Percentiles rank a stretch among this genome's conserved stretches.
These are phyloP conservation scores for Fusarium abutilonis DNA, from an alignment of 2,329 filamentous ascomycete species.

Conservation along the genomic window DNA sequence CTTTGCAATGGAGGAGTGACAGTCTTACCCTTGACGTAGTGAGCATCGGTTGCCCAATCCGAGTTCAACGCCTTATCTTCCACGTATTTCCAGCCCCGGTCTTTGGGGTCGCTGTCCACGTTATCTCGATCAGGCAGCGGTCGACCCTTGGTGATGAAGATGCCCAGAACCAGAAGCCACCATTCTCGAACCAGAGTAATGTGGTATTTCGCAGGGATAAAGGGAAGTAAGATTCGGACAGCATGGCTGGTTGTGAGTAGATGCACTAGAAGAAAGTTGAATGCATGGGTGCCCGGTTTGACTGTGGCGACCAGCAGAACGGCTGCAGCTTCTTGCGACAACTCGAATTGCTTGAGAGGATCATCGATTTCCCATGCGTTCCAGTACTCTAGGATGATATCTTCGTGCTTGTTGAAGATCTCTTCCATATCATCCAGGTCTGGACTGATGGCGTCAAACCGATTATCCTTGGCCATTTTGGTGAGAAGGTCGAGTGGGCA, in stretches of 20 bases:
- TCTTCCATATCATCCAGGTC: slow-evolving; percentile 71
- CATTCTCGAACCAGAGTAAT: slow-evolving; percentile 81
- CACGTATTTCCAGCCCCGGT: slow-evolving; percentile 80
- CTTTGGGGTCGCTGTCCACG: slow-evolving; percentile 67
- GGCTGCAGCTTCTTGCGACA: slow-evolving; percentile 71
- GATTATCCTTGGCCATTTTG: slow-evolving; percentile 73
- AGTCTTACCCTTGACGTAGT: slow-evolving; percentile 81
- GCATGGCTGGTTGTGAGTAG: slow-evolving; percentile 88
- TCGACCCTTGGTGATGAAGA: slow-evolving; percentile 80
- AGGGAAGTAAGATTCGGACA: slow-evolving; percentile 82
- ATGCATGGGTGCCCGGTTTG: slow-evolving; percentile 67
- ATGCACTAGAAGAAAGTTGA: slow-evolving; percentile 87
- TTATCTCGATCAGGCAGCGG: slow-evolving; percentile 75
- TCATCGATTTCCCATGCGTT: slow-evolving; percentile 82
- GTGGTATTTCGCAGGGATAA: slow-evolving; percentile 78
- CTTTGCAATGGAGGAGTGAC: background rate
- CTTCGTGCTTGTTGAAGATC: slow-evolving; percentile 75
- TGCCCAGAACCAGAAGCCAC: slow-evolving; percentile 83
- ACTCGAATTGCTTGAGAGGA: slow-evolving; percentile 77
- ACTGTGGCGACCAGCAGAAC: slow-evolving; percentile 71
- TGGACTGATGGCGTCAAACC: slow-evolving; percentile 69
- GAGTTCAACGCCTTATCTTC: slow-evolving; percentile 75
- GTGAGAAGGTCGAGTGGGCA: slow-evolving; percentile 76
- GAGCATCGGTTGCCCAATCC: slow-evolving; percentile 74
- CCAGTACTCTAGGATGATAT: slow-evolving; percentile 85